Conservation (phyloP, 345 rosid species). For the Litchi chinensis region DNA sequence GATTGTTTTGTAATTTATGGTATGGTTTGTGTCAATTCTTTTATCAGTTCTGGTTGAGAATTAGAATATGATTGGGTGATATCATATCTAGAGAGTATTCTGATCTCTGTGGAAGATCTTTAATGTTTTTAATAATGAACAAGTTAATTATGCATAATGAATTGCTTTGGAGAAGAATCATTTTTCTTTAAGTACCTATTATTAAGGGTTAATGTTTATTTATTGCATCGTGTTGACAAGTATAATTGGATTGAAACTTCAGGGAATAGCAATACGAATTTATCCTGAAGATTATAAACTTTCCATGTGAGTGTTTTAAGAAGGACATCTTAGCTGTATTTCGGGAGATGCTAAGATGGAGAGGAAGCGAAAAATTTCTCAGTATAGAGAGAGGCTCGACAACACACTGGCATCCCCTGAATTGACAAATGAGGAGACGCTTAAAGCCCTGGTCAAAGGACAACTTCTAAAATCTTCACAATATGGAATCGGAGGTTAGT, state of each 20-base stretch:
- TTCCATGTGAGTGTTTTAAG: neutral
- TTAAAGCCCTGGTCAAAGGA: slow-evolving; percentile 57
- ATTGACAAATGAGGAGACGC: slow-evolving; percentile 50
- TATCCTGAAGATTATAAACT: neutral
- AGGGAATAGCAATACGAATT: slow-evolving; percentile 2
- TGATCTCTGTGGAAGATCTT: neutral
- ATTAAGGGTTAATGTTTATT: neutral
- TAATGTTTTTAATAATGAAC: neutral
- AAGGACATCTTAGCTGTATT: slow-evolving; percentile 16
- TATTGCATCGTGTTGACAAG: neutral
- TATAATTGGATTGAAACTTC: neutral
- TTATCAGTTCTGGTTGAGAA: neutral
- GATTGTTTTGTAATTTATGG: neutral
- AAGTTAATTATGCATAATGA: no score
- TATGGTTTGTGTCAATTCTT: neutral
- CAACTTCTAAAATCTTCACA: slow-evolving; percentile 53
- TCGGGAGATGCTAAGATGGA: slow-evolving; percentile 51
- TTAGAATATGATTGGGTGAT: neutral
- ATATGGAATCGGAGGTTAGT: slow-evolving; percentile 50
- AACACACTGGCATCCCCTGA: slow-evolving; percentile 71
- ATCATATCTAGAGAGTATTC: neutral
- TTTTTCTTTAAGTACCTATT: neutral
- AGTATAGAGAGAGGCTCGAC: slow-evolving; percentile 78
- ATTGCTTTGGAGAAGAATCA: neutral
- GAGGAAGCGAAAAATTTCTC: slow-evolving; percentile 47